Conservation (phyloP, 495 filamentous ascomycete genomes). For the Parmelia sp. region DNA sequence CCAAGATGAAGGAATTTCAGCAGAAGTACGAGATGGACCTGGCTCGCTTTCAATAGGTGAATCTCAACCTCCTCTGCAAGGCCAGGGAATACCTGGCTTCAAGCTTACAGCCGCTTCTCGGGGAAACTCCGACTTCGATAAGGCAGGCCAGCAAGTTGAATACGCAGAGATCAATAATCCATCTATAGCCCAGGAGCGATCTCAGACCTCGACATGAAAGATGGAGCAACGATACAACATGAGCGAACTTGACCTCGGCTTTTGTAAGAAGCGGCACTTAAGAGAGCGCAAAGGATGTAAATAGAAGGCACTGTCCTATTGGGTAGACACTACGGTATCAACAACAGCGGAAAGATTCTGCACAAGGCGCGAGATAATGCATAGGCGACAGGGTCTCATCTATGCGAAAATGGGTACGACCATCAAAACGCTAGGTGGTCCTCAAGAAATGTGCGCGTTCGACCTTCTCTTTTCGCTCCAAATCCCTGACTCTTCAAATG, state of each 20-base stretch:
- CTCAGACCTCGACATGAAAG: conserved; percentile 7
- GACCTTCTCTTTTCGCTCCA: not conserved
- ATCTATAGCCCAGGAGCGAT: not conserved
- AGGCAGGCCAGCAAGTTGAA: conserved; percentile 2
- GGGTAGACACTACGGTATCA: not conserved
- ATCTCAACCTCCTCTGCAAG: not conserved
- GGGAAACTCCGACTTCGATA: conserved; percentile 14
- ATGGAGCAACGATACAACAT: conserved; percentile 3
- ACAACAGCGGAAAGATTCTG: not conserved
- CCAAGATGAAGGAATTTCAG: not conserved
- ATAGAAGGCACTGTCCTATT: not conserved
- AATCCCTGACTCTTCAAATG: not conserved
- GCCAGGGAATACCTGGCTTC: conserved; percentile 8
- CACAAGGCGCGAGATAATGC: not conserved
- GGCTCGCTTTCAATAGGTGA: not conserved
- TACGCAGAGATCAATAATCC: conserved; percentile 8
- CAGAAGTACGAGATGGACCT: not conserved
- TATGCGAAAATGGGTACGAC: not conserved
- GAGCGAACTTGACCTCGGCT: not conserved
- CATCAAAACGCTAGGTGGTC: not conserved
- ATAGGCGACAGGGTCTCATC: not conserved
- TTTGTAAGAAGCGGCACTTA: not conserved
- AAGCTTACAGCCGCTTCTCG: conserved; percentile 17
- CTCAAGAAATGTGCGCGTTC: not conserved
- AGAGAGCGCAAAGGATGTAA: conserved; percentile 4